phyloP scores from a whole-genome alignment of 306 rosid genomes.

The Luffa acutangula region DNA sequence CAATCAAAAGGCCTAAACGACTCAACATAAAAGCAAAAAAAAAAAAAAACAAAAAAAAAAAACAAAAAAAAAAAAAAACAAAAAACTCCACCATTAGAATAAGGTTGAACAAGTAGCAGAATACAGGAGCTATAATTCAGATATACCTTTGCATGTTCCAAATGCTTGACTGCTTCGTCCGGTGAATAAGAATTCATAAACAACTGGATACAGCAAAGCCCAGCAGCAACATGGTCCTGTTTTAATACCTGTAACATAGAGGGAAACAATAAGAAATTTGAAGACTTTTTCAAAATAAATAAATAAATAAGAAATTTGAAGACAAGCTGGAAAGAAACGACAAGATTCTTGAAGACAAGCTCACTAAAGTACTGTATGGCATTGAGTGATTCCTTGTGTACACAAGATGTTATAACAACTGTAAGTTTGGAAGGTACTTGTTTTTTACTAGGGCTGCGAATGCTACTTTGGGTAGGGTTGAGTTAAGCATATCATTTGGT shows the following conservation, averaged over 20 bases:
- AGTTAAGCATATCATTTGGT: background rate
- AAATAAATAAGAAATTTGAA: background rate
- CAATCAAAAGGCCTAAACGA: background rate
- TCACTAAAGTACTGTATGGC: background rate
- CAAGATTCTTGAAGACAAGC: background rate
- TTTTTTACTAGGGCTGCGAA: background rate
- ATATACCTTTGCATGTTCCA: constrained; percentile 89
- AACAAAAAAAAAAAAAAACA: background rate
- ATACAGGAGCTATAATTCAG: background rate
- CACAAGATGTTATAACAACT: background rate
- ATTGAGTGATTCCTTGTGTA: background rate
- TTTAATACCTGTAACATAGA: constrained; percentile 55
- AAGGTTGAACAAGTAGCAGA: background rate
- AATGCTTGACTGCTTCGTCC: constrained; percentile 90
- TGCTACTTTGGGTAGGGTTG: background rate
- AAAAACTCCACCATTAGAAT: background rate
- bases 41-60: background rate
- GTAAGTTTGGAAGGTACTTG: background rate
- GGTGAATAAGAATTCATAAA: constrained; percentile 73
- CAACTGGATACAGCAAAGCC: constrained; percentile 95
- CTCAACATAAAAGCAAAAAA: background rate
- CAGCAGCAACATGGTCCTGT: constrained; percentile 91
- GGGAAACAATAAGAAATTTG: background rate
- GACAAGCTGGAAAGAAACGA: background rate
- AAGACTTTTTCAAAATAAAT: background rate